Evolutionary conservation across 345 rosid genomes (phyloP).

Genomic region (Citropsis articulata): DNA sequence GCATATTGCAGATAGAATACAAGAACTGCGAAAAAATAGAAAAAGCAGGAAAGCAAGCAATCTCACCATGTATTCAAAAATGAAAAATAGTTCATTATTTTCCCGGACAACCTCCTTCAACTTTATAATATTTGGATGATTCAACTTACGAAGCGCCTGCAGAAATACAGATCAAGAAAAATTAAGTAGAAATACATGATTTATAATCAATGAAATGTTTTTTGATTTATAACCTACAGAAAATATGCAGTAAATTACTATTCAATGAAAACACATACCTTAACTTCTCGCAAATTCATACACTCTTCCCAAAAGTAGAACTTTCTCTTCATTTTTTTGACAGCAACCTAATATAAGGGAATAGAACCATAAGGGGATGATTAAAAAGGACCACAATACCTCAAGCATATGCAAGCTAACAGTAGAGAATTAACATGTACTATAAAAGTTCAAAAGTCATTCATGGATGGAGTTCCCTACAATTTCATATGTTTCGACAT

Average conservation of each 20-base stretch:
- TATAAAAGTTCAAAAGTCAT: slow-evolving; percentile 1
- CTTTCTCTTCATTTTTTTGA: slow-evolving; percentile 93
- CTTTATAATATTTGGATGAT: slow-evolving; percentile 83
- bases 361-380: not conserved
- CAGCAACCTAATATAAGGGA: slow-evolving; percentile 67
- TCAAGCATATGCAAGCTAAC: not conserved
- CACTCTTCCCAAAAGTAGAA: slow-evolving; percentile 94
- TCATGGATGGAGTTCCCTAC: slow-evolving; percentile 37
- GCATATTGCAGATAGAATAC: not conserved
- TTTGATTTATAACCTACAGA: not conserved
- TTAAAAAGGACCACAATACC: not conserved
- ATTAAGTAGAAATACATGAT: not conserved
- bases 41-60: slow-evolving; percentile 2
- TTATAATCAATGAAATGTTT: slow-evolving; percentile 8
- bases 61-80: slow-evolving; percentile 93
- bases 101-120: slow-evolving; percentile 91
- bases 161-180: slow-evolving; percentile 21
- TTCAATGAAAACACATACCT: slow-evolving; percentile 38
- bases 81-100: slow-evolving; percentile 81
- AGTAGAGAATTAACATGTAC: slow-evolving; percentile 9
- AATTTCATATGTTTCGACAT: slow-evolving; percentile 66
- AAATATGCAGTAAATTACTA: not conserved
- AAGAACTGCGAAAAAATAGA: not conserved
- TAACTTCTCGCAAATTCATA: slow-evolving; percentile 84
- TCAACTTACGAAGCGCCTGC: slow-evolving; percentile 86